Evolutionary conservation across 164 flowering plant genomes (phyloP), one percentile per base, ranked within the genome.

Genomic region (Kalanchoe fedtschenkoi): DNA sequence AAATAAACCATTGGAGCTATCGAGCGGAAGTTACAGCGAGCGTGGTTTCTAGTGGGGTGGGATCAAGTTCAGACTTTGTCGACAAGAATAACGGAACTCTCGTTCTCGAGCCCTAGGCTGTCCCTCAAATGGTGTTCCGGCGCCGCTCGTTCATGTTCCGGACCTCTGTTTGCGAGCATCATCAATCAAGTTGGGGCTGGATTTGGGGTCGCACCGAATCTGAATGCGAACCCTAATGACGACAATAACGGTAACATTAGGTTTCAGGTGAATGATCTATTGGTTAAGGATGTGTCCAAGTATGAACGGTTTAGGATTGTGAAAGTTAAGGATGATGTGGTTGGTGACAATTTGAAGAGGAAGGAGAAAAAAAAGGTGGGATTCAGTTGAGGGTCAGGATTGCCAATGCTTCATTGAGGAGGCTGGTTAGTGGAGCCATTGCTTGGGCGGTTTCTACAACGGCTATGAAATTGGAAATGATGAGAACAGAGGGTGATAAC

Each of bases 401-500:
- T 34, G 43, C 47, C 13, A 77, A 77, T 59, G 78, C 78, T n/a
- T 70, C 78, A 0, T 43, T 77, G 64, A 61, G 81, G 70, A 64
- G 79, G 72, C 55, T 80, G 62, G 57, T 80, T 29, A 79, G 83
- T 42, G 83, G 83, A 1, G 83, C 74, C 0, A 59, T 79, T 16
- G 83, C 83, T 1, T 80, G 83, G 41, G 79, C 83, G 4, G 63
- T 80, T 22, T 80, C 83, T 0, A 59, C 79, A 59, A 77, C 83
- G 1, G 72, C 71, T 0, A 81, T 80, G 16, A n/a, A n/a, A n/a
- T n/a, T n/a, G n/a, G n/a, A n/a, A n/a, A n/a, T n/a, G n/a, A n/a
- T n/a, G n/a, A n/a, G n/a, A n/a, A n/a, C n/a, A n/a, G n/a, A n/a
- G n/a, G n/a, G n/a, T n/a, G n/a, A n/a, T n/a, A n/a, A n/a, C n/a